Base-by-base conservation (phyloP, 768 basidiomycete genomes). In the Sutorius australiensis region DNA sequence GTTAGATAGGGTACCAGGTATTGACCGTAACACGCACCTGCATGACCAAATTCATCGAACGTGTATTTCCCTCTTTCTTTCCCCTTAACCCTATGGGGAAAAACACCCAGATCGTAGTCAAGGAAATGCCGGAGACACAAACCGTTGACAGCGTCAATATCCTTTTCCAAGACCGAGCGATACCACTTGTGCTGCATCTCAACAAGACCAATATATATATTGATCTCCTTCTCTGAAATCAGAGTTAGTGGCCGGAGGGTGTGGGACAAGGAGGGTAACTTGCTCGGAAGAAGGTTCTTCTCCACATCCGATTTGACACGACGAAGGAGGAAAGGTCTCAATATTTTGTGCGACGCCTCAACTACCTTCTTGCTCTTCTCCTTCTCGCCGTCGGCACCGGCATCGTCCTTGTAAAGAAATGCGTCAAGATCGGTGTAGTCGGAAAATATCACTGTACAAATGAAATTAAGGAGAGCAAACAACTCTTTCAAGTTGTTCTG, bases 181-280 rank as follows among this genome's bases (percentile, higher is more conserved):
- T 99, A 98, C 97, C 95, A 98, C 66, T 95, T 98, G 28, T 93
- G 76, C 67, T 99, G 97, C 92, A 99, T 94, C 21, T 97, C 94
- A 7, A 93, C 89, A 54, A 98, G 80, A 46, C 95, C 95, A 46
- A 99, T 89, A 53, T 98, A 99, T 40, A 98, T 92, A 63, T 98
- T 99, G 68, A 98, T 94, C 65, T 98, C 97, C 75, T 98, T 98
- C 75, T 98, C 89, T 92, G 60, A 41, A 48, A 51, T 51, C 19
- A 48, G 4, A 17, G 33, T 59, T 40, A 50, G 31, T 40, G 3
- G 47, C 12, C 2, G 27, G 14, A 46, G 43, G 16, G 16, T 12
- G 5, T 3, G 3, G 37, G 0, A 11, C 6, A 46, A 48, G 19
- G 14, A 21, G 6, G 6, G 6, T 11, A 1, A 63, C 81, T 48